A percentile compares a stretch with the other conserved stretches of the same genome.
Evolutionary conservation across 441 rosid species (phyloP).

Genomic region (Pelargonium fulgidum): DNA sequence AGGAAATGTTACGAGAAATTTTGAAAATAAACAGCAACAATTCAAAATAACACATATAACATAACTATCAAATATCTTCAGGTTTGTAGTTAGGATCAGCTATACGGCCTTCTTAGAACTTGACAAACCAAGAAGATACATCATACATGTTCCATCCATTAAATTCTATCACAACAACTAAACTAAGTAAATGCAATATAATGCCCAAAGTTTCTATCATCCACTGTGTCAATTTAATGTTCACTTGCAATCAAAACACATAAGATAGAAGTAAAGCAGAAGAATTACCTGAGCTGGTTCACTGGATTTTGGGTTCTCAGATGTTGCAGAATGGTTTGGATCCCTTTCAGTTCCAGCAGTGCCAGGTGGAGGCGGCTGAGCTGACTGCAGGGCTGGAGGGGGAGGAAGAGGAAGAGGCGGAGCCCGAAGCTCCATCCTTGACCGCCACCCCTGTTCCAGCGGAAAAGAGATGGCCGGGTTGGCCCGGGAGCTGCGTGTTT

Average conservation of each 20-base stretch:
- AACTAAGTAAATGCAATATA: too few relatives aligned
- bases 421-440: neutral
- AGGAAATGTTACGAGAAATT: slow-evolving; percentile 5
- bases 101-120: too few relatives aligned
- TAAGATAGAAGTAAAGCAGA: slow-evolving; percentile 7
- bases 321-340: slow-evolving; percentile 53
- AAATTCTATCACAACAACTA: too few relatives aligned
- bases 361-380: slow-evolving; percentile 51
- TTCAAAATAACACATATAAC: neutral
- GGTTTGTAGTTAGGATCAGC: neutral
- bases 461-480: slow-evolving; percentile 65
- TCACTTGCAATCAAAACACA: neutral
- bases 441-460: slow-evolving; percentile 2
- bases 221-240: neutral
- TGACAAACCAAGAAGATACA: too few relatives aligned
- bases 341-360: slow-evolving; percentile 34
- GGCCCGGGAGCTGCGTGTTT: slow-evolving; percentile 85
- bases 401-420: neutral
- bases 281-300: slow-evolving; percentile 43
- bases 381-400: slow-evolving; percentile 50
- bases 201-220: neutral
- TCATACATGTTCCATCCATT: too few relatives aligned
- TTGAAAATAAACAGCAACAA: neutral
- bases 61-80: neutral
- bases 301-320: slow-evolving; percentile 40